Percentiles rank a stretch among this genome's conserved stretches.
These are phyloP conservation scores for Bipolaris victoriae DNA, from an alignment of 2,329 filamentous ascomycete species.

Conservation along the genomic window DNA sequence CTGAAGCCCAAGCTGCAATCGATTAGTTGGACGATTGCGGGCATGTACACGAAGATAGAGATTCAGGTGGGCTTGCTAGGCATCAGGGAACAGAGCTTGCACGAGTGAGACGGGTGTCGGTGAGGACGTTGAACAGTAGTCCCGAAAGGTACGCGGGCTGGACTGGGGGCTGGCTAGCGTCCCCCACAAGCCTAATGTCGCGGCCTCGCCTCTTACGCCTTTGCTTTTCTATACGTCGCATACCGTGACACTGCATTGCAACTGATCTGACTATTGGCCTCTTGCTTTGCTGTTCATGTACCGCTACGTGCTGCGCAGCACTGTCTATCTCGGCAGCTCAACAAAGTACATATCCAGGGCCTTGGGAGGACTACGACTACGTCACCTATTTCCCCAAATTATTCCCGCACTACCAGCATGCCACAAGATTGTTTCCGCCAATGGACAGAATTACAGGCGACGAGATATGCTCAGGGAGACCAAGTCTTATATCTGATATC, in stretches of 20 bases:
- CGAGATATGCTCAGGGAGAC: not conserved
- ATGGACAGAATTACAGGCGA: not conserved
- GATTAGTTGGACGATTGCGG: conserved; percentile 9
- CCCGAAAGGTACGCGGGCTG: conserved; percentile 1
- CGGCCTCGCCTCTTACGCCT: not conserved
- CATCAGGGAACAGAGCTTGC: conserved; percentile 10
- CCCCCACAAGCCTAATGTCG: conserved; percentile 1
- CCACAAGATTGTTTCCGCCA: no score
- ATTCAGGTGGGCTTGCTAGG: conserved; percentile 7
- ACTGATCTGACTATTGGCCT: not conserved
- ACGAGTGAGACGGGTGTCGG: conserved; percentile 7
- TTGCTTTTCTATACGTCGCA: not conserved
- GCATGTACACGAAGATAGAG: conserved; percentile 22
- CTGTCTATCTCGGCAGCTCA: no score
- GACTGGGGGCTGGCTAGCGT: conserved; percentile 7
- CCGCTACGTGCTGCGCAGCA: not conserved
- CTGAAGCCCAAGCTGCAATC: conserved; percentile 26
- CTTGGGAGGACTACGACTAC: no score
- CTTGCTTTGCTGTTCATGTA: not conserved
- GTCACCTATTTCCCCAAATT: no score
- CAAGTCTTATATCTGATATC: not conserved
- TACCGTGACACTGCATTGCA: not conserved
- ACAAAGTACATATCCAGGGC: no score
- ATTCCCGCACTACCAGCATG: no score
- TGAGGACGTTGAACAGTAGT: conserved; percentile 3